These are phyloP conservation scores for Danielia oregonensis DNA, from an alignment of 805 yeast genomes.

Conservation along the genomic window DNA sequence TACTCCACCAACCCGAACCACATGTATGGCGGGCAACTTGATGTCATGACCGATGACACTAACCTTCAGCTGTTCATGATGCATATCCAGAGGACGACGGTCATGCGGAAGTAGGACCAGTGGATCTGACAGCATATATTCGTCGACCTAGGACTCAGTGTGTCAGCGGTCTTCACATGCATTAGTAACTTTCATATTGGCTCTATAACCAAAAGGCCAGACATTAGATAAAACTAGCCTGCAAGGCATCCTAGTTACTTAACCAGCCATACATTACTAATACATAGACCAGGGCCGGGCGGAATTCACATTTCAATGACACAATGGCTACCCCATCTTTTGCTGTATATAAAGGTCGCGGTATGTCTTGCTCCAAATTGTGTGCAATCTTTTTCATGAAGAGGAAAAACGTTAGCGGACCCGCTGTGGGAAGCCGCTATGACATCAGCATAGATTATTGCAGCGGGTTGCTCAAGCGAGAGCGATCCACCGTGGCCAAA, in stretches of 20 bases:
- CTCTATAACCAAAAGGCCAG: no score
- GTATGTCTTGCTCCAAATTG: no score
- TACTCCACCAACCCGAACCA: slow-evolving; percentile 41
- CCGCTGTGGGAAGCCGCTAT: neutral
- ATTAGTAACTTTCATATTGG: no score
- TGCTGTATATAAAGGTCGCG: neutral
- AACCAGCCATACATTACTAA: neutral
- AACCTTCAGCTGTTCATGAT: slow-evolving; percentile 56
- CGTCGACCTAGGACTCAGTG: no score
- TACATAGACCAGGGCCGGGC: no score
- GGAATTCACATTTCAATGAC: no score
- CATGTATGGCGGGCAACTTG: slow-evolving; percentile 26
- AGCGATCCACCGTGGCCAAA: no score
- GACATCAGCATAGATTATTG: neutral
- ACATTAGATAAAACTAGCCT: no score
- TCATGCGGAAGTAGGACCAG: slow-evolving; percentile 9
- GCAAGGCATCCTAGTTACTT: no score
- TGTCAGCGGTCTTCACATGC: no score
- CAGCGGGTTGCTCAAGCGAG: no score
- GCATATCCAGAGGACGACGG: slow-evolving; percentile 42
- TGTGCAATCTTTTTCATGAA: neutral
- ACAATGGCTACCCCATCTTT: slow-evolving; percentile 1
- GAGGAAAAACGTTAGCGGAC: neutral
- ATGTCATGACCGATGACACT: slow-evolving; percentile 56
- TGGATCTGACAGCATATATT: neutral